These are phyloP conservation scores for Cruciata laevipes DNA, from an alignment of 257 asterid genomes.

Conservation along the genomic window DNA sequence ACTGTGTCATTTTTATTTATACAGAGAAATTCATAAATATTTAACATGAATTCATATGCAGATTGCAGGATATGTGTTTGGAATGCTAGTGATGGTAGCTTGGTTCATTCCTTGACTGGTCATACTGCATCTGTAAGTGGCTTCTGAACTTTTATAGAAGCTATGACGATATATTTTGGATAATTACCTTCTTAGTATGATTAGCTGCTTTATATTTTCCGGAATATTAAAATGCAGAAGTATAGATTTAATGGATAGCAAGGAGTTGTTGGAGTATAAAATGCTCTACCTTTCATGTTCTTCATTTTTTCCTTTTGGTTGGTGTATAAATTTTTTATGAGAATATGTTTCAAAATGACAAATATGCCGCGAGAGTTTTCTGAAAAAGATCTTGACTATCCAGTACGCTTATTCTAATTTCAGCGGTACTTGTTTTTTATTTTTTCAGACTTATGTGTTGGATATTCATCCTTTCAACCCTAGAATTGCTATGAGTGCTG, in stretches of 20 bases:
- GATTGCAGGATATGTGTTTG: constrained; percentile 99
- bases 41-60: constrained; percentile 17
- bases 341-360: constrained; percentile 3
- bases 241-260: neutral
- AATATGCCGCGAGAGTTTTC: constrained; percentile 2
- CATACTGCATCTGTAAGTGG: constrained; percentile 78
- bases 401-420: constrained; percentile 10
- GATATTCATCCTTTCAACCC: constrained; percentile 99
- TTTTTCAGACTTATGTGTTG: constrained; percentile 83
- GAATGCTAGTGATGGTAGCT: constrained; percentile 99
- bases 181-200: neutral
- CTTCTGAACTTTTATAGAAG: constrained; percentile 15
- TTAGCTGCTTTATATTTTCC: constrained; percentile 1
- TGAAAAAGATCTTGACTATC: neutral
- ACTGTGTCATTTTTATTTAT: neutral
- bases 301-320: neutral
- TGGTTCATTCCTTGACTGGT: constrained; percentile 95
- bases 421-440: constrained; percentile 15
- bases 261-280: neutral
- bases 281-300: neutral
- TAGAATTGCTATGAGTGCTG: constrained; percentile 98
- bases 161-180: neutral
- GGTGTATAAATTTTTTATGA: constrained; percentile 8
- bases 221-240: neutral
- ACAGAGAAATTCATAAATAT: neutral